A percentile compares a stretch with the other conserved stretches of the same genome.
Evolutionary conservation across 345 rosid genomes (phyloP).

Genomic region (Bretschneidera sinensis): DNA sequence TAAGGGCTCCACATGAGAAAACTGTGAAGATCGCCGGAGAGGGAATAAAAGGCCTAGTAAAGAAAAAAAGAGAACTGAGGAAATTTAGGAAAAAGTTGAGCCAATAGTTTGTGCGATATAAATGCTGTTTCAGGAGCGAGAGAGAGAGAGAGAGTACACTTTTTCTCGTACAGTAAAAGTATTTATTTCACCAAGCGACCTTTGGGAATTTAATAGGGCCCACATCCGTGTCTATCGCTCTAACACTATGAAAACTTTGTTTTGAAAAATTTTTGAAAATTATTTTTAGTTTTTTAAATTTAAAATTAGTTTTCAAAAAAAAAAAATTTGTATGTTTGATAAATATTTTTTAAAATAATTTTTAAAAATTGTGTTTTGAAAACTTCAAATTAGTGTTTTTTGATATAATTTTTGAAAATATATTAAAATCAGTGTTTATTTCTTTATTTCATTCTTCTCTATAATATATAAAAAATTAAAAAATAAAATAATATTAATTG

Average conservation of each 20-base stretch:
- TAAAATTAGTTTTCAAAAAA: no score
- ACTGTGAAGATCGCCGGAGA: slow-evolving; percentile 2
- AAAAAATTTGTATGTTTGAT: no score
- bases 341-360: no score
- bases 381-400: no score
- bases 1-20: background rate
- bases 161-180: slow-evolving; percentile 11
- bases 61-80: slow-evolving; percentile 12
- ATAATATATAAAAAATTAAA: no score
- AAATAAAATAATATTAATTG: no score
- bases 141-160: background rate
- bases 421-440: no score
- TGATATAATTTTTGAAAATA: no score
- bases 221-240: slow-evolving; percentile 19
- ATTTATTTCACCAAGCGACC: slow-evolving; percentile 5
- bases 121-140: slow-evolving; percentile 16
- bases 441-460: no score
- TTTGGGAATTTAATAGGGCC: slow-evolving; percentile 21
- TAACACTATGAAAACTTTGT: slow-evolving; percentile 9
- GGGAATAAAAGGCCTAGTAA: background rate
- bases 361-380: no score
- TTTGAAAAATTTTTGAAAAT: background rate
- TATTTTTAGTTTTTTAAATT: background rate
- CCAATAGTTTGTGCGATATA: slow-evolving; percentile 11
- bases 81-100: slow-evolving; percentile 24